Conservation (phyloP, 192 early-diverging fungal genomes). For the Linnemannia elongata region DNA sequence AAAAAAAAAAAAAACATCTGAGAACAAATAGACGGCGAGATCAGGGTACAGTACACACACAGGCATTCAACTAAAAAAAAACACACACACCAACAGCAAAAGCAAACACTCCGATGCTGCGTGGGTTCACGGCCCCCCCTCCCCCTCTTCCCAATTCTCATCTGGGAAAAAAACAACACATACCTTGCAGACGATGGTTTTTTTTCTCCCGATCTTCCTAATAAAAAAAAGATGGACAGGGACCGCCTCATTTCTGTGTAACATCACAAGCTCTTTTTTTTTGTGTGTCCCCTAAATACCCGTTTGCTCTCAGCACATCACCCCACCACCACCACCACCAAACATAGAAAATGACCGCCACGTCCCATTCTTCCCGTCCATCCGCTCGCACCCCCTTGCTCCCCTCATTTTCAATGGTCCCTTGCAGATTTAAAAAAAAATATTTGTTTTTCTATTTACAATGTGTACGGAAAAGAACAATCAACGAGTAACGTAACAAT, state of each 20-base stretch:
- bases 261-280: not conserved
- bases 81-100: not conserved
- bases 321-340: too few relatives aligned
- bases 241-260: not conserved
- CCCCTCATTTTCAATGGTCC: not conserved
- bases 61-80: not conserved
- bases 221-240: not conserved
- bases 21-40: too few relatives aligned
- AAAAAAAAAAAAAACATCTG: too few relatives aligned
- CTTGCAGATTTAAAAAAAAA: not conserved
- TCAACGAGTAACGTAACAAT: not conserved
- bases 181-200: constrained; percentile 6
- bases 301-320: not conserved
- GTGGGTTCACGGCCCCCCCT: not conserved
- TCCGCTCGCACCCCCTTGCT: not conserved
- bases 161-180: not conserved
- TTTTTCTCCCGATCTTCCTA: not conserved
- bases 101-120: not conserved
- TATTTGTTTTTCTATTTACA: not conserved
- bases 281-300: not conserved
- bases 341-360: too few relatives aligned
- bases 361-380: not conserved
- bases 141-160: not conserved
- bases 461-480: not conserved
- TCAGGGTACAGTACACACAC: not conserved